phyloP scores from a whole-genome alignment of 2,329 filamentous ascomycete genomes.

The Pseudopithomyces maydicus region DNA sequence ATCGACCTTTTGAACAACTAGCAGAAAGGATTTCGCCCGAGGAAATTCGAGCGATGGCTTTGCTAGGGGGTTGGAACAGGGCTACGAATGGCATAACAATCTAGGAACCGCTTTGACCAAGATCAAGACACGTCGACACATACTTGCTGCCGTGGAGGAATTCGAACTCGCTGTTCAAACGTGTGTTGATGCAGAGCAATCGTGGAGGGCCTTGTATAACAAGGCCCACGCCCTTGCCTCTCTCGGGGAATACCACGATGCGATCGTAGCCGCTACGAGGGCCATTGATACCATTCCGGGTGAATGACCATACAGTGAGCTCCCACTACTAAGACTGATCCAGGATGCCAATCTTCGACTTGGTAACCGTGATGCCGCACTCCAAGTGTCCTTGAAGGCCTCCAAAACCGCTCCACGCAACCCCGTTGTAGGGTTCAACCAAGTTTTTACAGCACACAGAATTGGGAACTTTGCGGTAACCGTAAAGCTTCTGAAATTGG shows the following conservation, averaged over 20 bases:
- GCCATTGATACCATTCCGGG: background rate
- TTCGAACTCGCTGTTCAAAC: background rate
- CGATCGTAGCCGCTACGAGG: background rate
- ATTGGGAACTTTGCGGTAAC: background rate
- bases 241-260: background rate
- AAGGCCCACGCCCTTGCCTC: background rate
- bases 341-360: background rate
- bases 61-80: background rate
- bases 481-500: background rate
- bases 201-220: background rate
- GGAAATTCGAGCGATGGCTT: background rate
- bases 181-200: background rate
- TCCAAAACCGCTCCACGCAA: background rate
- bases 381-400: background rate
- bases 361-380: background rate
- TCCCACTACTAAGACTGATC: background rate
- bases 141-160: background rate
- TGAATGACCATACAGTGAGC: background rate
- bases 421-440: background rate
- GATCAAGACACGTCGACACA: background rate
- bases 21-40: background rate
- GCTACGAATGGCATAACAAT: background rate
- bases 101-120: background rate
- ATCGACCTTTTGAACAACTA: background rate
- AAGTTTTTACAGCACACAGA: background rate